These are phyloP conservation scores for Fennellomyces sp. DNA, from an alignment of 371 early-diverging fungal genomes.

Conservation along the genomic window DNA sequence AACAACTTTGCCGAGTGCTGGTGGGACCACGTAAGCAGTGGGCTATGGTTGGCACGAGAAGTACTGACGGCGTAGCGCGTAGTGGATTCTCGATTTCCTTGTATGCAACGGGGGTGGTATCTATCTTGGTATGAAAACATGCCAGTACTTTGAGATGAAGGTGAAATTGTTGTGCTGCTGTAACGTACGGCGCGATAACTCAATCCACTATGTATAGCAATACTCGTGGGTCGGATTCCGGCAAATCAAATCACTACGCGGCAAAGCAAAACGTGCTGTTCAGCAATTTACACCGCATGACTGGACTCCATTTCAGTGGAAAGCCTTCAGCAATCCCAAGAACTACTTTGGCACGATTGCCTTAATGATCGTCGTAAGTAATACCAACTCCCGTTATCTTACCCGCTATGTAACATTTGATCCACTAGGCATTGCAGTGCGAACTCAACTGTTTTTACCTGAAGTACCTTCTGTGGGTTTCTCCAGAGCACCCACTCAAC, in stretches of 20 bases:
- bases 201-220: conserved; percentile 31
- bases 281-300: conserved; percentile 94
- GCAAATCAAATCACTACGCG: conserved; percentile 80
- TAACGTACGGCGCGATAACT: neutral
- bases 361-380: conserved; percentile 59
- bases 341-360: conserved; percentile 74
- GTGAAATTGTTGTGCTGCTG: conserved; percentile 20
- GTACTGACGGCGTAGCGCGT: neutral
- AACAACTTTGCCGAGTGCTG: conserved; percentile 98
- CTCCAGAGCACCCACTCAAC: conserved; percentile 87
- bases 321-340: conserved; percentile 75
- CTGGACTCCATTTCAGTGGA: conserved; percentile 95
- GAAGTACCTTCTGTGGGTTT: conserved; percentile 93
- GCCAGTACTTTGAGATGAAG: conserved; percentile 94
- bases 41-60: neutral
- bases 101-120: conserved; percentile 95
- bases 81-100: conserved; percentile 97
- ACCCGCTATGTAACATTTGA: neutral
- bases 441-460: conserved; percentile 95
- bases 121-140: conserved; percentile 94
- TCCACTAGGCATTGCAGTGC: conserved; percentile 65
- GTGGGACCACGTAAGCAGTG: conserved; percentile 94
- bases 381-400: neutral
- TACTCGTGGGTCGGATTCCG: conserved; percentile 93
- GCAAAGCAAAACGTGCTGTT: conserved; percentile 87